Base-by-base conservation (phyloP, 306 rosid genomes). In the Senna tora region DNA sequence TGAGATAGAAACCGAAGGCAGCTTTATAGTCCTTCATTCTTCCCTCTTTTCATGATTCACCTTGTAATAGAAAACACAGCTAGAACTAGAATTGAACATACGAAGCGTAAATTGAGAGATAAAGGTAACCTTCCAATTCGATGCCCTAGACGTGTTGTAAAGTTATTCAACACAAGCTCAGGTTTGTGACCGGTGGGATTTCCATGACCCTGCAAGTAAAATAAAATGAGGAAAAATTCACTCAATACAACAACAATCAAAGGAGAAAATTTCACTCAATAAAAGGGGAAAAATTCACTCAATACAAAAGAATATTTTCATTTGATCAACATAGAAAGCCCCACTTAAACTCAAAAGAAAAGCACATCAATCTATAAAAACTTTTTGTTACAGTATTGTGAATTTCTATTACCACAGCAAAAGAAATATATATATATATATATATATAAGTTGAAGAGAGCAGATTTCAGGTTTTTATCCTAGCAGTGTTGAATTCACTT, bases 171-270 rank as follows among this genome's bases (percentile, higher is more conserved):
- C 25, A 94, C 90, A 81, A 94, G 90, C 90, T 91, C 99, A 2
- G 99, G 99, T 71, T 77, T 73, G 71, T 94, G 99, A 82, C 85
- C 74, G 30, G 99, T 94, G 71, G 99, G 99, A 65, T 65, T 77
- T 69, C 99, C 99, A 85, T 94, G 99, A 86, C 85, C 87, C 99
- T 94, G 84, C 77, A 81, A 59, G 49, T 19, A 36, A 34, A 17
- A 61, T 4, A 61, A 0, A 14, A 17, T 28, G 15, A 12, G 41
- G 58, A 54, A 63, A 76, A 80, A 56, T 51, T 22, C 11, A 72
- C 12, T 46, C 13, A 64, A 33, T 25, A 57, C 36, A 45, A 67
- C n/a, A n/a, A n/a, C n/a, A n/a, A n/a, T n/a, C n/a, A n/a, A n/a
- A n/a, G n/a, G n/a, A n/a, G n/a, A n/a, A n/a, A n/a, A n/a, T n/a